Evolutionary conservation across 169 alveolate genomes (phyloP), one percentile per base, ranked within the genome.

Genomic region (Plasmodium gallinaceum): DNA sequence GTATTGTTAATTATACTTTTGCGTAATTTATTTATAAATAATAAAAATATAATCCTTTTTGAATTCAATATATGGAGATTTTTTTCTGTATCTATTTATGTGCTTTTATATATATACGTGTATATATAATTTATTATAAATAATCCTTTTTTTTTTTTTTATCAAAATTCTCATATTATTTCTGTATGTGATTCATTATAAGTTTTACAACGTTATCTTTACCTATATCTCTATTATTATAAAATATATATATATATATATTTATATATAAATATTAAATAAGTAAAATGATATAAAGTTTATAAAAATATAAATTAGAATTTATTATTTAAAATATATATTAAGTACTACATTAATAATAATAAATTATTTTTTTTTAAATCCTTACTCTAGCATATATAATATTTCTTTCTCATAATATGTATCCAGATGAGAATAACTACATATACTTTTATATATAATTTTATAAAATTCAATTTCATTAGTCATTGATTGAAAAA

Each of bases 391-490:
- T 37, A 80, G 46, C 90, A 80, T 80, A 20, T 8, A 9, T 9
- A 48, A 5, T 12, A 80, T 80, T 70, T 80, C 90, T 5, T 80
- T 80, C 24, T 80, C 70, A 8, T 52, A 80, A 61, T 65, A 80
- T 22, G 14, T 80, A 6, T 68, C 71, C 39, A 65, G 83, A 48
- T 80, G 90, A 3, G 90, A 60, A 61, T 80, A 80, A 51, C 90
- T 80, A 20, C 90, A 80, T 60, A 80, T 83, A 80, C 90, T 80
- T 48, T 80, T 80, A 51, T 80, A 80, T 6, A 80, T 66, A 80
- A 80, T 80, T 80, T 80, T 80, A 61, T 80, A 80, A 80, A 80
- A 80, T 24, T 70, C 75, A 66, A 80, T 80, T 68, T 80, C 90
- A 51, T 80, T 68, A 3, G 61, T 9, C 80, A 80, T 66, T 6